Conservation (phyloP, 2,329 filamentous ascomycete species). For the Cladophialophora bantiana region DNA sequence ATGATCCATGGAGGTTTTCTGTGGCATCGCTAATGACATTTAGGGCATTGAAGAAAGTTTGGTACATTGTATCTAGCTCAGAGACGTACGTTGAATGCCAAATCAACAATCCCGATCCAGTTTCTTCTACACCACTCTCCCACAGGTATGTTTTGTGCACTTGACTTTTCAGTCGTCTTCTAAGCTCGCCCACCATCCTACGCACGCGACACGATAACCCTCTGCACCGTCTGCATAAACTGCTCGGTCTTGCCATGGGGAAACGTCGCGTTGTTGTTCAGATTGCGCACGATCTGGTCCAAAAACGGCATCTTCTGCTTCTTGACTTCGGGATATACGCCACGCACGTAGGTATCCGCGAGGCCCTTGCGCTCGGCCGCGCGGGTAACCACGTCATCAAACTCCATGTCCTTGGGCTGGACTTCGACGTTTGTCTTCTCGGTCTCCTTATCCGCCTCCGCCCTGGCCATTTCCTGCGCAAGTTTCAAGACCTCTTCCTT, state of each 20-base stretch:
- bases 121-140: background rate
- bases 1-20: background rate
- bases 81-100: background rate
- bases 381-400: constrained; percentile 31
- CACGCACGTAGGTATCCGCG: constrained; percentile 34
- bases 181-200: constrained; percentile 14
- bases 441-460: constrained; percentile 30
- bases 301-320: constrained; percentile 40
- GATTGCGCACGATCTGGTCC: constrained; percentile 36
- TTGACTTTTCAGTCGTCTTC: constrained; percentile 23
- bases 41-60: constrained; percentile 3
- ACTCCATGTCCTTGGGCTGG: constrained; percentile 30
- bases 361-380: constrained; percentile 31
- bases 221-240: constrained; percentile 35
- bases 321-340: constrained; percentile 34
- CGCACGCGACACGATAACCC: constrained; percentile 19
- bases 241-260: constrained; percentile 28
- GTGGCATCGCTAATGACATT: background rate
- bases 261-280: constrained; percentile 41
- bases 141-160: background rate
- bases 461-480: constrained; percentile 32
- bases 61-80: constrained; percentile 16
- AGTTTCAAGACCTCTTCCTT: constrained; percentile 35
- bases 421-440: constrained; percentile 33
- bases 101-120: background rate